A percentile compares a stretch with the other conserved stretches of the same genome.
Conservation (phyloP, 345 rosid species). For the Eutrema japonicum region DNA sequence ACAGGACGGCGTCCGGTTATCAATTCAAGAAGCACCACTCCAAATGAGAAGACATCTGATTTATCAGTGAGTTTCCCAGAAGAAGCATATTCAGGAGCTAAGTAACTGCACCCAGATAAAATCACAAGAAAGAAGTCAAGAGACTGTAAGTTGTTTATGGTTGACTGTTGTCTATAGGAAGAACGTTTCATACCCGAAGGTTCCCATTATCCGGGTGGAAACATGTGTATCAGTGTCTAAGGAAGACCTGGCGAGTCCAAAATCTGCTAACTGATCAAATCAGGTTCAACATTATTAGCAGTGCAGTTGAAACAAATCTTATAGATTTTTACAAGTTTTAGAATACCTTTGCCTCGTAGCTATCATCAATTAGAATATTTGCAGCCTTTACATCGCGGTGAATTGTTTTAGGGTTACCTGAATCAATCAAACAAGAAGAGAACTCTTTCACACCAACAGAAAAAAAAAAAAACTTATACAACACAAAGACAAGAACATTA, state of each 20-base stretch:
- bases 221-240: slow-evolving; percentile 83
- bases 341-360: slow-evolving; percentile 77
- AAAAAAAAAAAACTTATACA: slow-evolving; percentile 1
- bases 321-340: background rate
- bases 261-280: slow-evolving; percentile 78
- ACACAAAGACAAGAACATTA: slow-evolving; percentile 19
- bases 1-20: slow-evolving; percentile 81
- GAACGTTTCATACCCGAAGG: slow-evolving; percentile 67
- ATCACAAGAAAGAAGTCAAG: slow-evolving; percentile 14
- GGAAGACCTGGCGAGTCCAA: slow-evolving; percentile 80
- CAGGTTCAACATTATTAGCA: slow-evolving; percentile 6
- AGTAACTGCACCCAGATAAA: slow-evolving; percentile 55
- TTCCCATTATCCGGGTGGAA: slow-evolving; percentile 93
- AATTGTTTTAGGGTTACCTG: slow-evolving; percentile 85
- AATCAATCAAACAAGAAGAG: background rate
- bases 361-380: slow-evolving; percentile 76
- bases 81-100: slow-evolving; percentile 93
- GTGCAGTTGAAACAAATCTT: background rate
- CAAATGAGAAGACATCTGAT: slow-evolving; percentile 86
- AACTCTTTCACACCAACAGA: background rate
- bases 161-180: background rate
- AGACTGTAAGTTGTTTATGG: background rate
- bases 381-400: slow-evolving; percentile 91
- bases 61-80: slow-evolving; percentile 88
- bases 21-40: slow-evolving; percentile 86